A percentile compares a stretch with the other conserved stretches of the same genome.
These are phyloP conservation scores for Xylaria sp. DNA, from an alignment of 2,329 filamentous ascomycete species.

Conservation along the genomic window DNA sequence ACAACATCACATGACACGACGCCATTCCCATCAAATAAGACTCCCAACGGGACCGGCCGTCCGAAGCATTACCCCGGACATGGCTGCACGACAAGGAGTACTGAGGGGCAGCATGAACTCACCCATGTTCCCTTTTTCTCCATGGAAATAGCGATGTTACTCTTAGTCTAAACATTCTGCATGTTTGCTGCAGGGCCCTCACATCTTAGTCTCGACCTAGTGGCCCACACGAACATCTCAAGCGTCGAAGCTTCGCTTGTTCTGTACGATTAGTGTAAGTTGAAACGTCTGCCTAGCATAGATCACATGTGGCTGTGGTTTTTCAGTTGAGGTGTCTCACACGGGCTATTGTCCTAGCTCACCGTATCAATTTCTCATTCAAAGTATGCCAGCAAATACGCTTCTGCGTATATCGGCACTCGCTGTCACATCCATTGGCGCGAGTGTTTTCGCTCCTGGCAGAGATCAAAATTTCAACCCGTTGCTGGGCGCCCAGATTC, in stretches of 20 bases:
- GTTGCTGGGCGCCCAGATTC: conserved; percentile 66
- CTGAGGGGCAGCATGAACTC: conserved; percentile 6
- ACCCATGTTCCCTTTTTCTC: background rate
- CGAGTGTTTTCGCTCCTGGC: conserved; percentile 67
- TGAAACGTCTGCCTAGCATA: background rate
- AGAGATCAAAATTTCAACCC: conserved; percentile 59
- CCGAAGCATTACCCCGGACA: background rate
- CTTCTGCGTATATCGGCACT: conserved; percentile 59
- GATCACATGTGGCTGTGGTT: background rate
- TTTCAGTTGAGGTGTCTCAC: background rate
- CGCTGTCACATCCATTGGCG: conserved; percentile 58
- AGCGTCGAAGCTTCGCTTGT: background rate
- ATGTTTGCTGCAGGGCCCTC: conserved; percentile 29
- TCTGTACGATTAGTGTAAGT: conserved; percentile 5
- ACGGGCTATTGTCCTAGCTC: background rate
- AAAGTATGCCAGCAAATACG: conserved; percentile 46
- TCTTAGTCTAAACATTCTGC: conserved; percentile 16
- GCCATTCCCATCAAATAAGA: background rate
- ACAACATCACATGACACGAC: conserved; percentile 18
- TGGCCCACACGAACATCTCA: background rate
- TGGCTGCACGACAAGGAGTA: conserved; percentile 8
- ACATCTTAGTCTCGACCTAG: conserved; percentile 1
- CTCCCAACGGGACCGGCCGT: conserved; percentile 1
- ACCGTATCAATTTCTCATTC: conserved; percentile 4
- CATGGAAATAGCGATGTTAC: background rate